Conservation (phyloP, 129 eudicot species). For the Pulicaria dysenterica region DNA sequence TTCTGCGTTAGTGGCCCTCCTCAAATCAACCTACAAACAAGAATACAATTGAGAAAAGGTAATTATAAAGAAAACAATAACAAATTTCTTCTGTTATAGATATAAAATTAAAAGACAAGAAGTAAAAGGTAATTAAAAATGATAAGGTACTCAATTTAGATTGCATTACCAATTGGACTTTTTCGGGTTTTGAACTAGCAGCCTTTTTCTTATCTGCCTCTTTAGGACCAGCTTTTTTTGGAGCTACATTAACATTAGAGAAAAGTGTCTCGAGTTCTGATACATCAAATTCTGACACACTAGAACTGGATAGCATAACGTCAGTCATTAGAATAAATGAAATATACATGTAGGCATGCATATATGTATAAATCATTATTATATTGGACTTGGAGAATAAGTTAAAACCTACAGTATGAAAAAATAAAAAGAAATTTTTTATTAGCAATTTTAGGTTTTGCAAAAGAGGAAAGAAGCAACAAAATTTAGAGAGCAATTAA, state of each 20-base stretch:
- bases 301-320: slow-evolving; percentile 36
- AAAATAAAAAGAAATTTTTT: background rate
- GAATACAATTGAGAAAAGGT: background rate
- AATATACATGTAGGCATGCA: background rate
- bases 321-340: slow-evolving; percentile 24
- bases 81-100: background rate
- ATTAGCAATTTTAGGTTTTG: slow-evolving; percentile 3
- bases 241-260: slow-evolving; percentile 61
- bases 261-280: slow-evolving; percentile 89
- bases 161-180: slow-evolving; percentile 76
- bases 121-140: slow-evolving; percentile 7
- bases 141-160: slow-evolving; percentile 31
- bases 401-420: background rate
- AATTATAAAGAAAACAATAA: background rate
- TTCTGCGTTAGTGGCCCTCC: slow-evolving; percentile 96
- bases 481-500: background rate
- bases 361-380: too few relatives aligned
- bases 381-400: background rate
- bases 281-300: slow-evolving; percentile 73
- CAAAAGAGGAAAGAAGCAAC: slow-evolving; percentile 5
- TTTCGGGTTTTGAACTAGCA: slow-evolving; percentile 73
- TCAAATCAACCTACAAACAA: slow-evolving; percentile 68
- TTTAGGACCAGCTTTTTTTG: slow-evolving; percentile 56
- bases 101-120: background rate
- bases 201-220: slow-evolving; percentile 71